These are phyloP conservation scores for Chlorella sp. DNA, from an alignment of 139 green algal genomes.

Conservation along the genomic window DNA sequence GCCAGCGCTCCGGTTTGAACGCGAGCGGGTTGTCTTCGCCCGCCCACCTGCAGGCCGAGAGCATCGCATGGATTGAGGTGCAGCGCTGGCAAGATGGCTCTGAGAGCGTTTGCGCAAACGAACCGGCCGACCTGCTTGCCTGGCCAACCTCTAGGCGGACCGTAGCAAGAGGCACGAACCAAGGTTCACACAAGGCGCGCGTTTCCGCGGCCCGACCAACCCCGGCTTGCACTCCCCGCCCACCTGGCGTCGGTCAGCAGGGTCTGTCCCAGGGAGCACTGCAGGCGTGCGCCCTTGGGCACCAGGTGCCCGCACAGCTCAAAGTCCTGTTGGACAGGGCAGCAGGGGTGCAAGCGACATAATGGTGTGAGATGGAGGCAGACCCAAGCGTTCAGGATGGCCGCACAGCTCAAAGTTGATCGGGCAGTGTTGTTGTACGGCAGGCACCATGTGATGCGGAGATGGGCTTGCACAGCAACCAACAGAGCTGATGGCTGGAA, in stretches of 20 bases:
- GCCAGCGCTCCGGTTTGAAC: slow-evolving; percentile 47
- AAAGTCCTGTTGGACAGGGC: slow-evolving; percentile 14
- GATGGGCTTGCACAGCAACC: not conserved
- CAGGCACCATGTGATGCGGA: not conserved
- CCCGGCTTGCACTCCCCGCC: not conserved
- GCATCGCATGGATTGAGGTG: not conserved
- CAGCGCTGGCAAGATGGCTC: not conserved
- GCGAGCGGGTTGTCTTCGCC: not conserved
- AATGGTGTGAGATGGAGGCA: no score
- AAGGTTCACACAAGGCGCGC: not conserved
- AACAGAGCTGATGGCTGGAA: not conserved
- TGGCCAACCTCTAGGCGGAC: not conserved
- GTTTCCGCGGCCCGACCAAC: not conserved
- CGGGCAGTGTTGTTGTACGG: not conserved
- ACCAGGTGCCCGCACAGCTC: slow-evolving; percentile 27
- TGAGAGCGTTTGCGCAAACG: not conserved
- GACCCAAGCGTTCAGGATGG: no score
- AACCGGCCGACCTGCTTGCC: no score
- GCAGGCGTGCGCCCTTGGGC: slow-evolving; percentile 18
- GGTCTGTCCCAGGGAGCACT: not conserved
- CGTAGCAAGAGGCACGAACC: no score
- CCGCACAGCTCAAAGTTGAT: not conserved
- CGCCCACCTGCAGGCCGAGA: not conserved
- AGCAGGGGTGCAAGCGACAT: not conserved
- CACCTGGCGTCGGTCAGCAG: slow-evolving; percentile 30